A percentile compares a stretch with the other conserved stretches of the same genome.
Conservation (phyloP, 352 stramenopile genomes). For the Salisapilia sapeloensis region DNA sequence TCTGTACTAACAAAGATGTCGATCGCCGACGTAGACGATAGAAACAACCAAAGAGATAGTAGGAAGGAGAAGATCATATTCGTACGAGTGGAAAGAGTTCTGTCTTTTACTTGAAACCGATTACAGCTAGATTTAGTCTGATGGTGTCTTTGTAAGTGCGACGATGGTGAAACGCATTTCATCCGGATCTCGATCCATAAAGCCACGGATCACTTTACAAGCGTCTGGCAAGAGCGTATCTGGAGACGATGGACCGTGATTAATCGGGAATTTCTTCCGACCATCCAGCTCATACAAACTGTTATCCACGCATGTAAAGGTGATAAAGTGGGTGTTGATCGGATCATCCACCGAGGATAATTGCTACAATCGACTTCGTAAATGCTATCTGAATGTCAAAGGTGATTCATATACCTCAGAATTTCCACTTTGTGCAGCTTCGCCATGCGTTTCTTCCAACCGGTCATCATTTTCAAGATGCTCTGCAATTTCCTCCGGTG, state of each 20-base stretch:
- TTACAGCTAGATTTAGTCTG: conserved; percentile 11
- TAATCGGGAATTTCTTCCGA: conserved; percentile 87
- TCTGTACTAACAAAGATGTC: conserved; percentile 30
- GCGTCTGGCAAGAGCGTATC: conserved; percentile 74
- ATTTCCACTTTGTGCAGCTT: conserved; percentile 78
- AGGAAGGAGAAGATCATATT: not conserved
- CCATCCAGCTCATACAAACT: conserved; percentile 93
- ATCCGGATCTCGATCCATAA: conserved; percentile 89
- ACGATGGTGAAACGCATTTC: conserved; percentile 93
- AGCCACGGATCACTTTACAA: conserved; percentile 81
- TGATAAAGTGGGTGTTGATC: conserved; percentile 95
- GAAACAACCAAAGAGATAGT: conserved; percentile 1
- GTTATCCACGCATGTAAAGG: conserved; percentile 72
- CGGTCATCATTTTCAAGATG: conserved; percentile 84
- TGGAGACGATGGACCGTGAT: conserved; percentile 80
- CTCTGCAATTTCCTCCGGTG: conserved; percentile 64
- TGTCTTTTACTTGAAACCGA: conserved; percentile 1
- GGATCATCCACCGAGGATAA: conserved; percentile 82
- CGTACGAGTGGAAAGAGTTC: conserved; percentile 1
- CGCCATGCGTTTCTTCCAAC: conserved; percentile 86
- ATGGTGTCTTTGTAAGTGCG: conserved; percentile 64
- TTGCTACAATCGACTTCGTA: conserved; percentile 25
- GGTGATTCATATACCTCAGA: conserved; percentile 45
- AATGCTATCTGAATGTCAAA: not conserved
- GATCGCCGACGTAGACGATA: conserved; percentile 5